phyloP scores from a whole-genome alignment of 2,329 filamentous ascomycete species.

The Aspergillus fructus region DNA sequence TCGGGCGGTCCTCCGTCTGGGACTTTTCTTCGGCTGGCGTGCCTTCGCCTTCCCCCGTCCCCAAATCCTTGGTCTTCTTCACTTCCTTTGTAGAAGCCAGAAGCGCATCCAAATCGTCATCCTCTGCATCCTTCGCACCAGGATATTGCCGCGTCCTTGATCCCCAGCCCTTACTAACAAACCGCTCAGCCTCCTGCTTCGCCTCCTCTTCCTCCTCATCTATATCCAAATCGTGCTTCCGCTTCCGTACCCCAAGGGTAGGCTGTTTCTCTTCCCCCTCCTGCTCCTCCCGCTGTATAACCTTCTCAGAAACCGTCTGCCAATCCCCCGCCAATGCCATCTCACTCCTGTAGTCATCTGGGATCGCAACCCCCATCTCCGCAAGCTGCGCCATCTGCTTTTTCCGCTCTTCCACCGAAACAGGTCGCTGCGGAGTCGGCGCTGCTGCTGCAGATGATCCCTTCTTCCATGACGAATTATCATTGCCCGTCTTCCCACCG shows the following conservation, averaged over 20 bases:
- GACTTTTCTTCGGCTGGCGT: slow-evolving; percentile 8
- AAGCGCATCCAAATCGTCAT: slow-evolving; percentile 45
- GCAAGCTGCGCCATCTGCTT: slow-evolving; percentile 84
- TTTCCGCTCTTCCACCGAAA: slow-evolving; percentile 68
- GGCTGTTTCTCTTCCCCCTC: slow-evolving; percentile 46
- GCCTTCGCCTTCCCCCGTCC: slow-evolving; percentile 17
- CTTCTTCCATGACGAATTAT: slow-evolving; percentile 28
- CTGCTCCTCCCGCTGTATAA: slow-evolving; percentile 33
- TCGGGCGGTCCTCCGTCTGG: slow-evolving; percentile 4
- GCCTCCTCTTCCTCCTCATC: slow-evolving; percentile 45
- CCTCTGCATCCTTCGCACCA: slow-evolving; percentile 29
- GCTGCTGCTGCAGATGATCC: slow-evolving; percentile 21
- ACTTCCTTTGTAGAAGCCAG: slow-evolving; percentile 41
- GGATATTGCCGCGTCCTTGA: slow-evolving; percentile 43
- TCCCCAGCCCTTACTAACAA: slow-evolving; percentile 45
- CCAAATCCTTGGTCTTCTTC: slow-evolving; percentile 33
- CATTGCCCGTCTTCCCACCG: slow-evolving; percentile 17
- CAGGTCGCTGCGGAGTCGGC: slow-evolving; percentile 34
- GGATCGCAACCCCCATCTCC: slow-evolving; percentile 81
- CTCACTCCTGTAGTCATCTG: slow-evolving; percentile 72
- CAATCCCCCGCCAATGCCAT: slow-evolving; percentile 90
- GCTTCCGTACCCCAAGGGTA: slow-evolving; percentile 46
- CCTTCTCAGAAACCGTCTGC: slow-evolving; percentile 63
- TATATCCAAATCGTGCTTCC: slow-evolving; percentile 43
- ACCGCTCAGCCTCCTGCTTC: slow-evolving; percentile 29